Evolutionary conservation across 805 yeast genomes (phyloP).

Genomic region (Metschnikowia santaceciliae): DNA sequence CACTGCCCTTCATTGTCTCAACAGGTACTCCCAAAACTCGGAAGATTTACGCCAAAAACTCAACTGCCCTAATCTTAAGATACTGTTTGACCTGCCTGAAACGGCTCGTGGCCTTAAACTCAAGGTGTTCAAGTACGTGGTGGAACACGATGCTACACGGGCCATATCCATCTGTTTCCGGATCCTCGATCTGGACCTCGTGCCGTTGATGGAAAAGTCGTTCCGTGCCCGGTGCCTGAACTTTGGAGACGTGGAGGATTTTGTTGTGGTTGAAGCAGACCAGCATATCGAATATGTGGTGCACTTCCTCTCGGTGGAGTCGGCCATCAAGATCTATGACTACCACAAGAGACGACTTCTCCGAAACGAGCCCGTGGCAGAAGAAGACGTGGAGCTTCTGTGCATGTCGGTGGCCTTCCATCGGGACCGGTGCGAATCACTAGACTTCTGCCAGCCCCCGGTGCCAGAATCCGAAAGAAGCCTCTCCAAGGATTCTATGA

Average conservation of each 20-base stretch:
- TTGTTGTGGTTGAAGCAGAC: conserved; percentile 13
- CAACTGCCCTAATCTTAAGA: neutral
- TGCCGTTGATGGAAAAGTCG: conserved; percentile 17
- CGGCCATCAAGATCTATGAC: conserved; percentile 44
- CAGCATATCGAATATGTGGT: conserved; percentile 18
- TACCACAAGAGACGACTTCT: conserved; percentile 20
- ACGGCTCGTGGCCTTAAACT: conserved; percentile 23
- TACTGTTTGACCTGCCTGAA: conserved; percentile 8
- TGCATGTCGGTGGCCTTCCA: conserved; percentile 23
- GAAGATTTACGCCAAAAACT: conserved; percentile 17
- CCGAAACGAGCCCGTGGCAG: conserved; percentile 15
- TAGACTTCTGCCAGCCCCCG: conserved; percentile 14
- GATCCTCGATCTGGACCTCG: conserved; percentile 9
- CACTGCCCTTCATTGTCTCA: conserved; percentile 29
- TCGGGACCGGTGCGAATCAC: conserved; percentile 35
- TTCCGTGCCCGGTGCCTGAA: conserved; percentile 30
- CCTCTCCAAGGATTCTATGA: neutral
- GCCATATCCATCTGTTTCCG: conserved; percentile 21
- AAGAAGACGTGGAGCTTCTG: conserved; percentile 13
- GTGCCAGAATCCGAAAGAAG: neutral
- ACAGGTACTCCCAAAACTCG: conserved; percentile 28
- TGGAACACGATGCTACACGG: conserved; percentile 38
- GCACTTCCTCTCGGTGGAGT: conserved; percentile 44
- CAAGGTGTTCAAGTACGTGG: conserved; percentile 39
- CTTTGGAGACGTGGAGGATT: conserved; percentile 41